These are phyloP conservation scores for Kondoa malvinella DNA, from an alignment of 768 basidiomycete genomes.

Conservation along the genomic window DNA sequence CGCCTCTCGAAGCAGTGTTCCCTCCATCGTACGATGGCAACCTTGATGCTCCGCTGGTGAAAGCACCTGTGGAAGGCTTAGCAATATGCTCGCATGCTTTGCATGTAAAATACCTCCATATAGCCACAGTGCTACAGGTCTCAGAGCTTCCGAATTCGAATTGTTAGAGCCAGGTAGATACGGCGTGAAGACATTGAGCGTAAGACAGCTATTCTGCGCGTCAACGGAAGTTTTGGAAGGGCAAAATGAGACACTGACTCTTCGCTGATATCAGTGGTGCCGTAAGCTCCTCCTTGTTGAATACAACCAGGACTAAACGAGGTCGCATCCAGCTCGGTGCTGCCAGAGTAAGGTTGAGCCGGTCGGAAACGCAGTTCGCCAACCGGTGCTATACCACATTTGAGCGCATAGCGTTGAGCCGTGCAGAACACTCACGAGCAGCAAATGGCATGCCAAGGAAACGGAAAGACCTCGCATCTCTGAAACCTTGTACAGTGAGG, in stretches of 20 bases:
- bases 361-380: background rate
- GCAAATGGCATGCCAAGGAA: conserved; percentile 52
- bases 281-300: conserved; percentile 35
- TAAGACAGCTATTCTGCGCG: too few relatives aligned
- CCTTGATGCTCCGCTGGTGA: background rate
- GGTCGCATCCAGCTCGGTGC: background rate
- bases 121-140: conserved; percentile 39
- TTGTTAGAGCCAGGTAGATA: conserved; percentile 23
- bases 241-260: too few relatives aligned
- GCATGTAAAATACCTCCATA: conserved; percentile 35
- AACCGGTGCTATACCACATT: background rate
- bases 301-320: conserved; percentile 1
- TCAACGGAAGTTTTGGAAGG: too few relatives aligned
- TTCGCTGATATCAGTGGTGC: too few relatives aligned
- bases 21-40: conserved; percentile 14
- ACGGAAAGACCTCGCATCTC: conserved; percentile 23
- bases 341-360: background rate
- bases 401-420: background rate
- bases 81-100: background rate
- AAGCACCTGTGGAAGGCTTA: background rate
- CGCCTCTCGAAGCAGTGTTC: conserved; percentile 16
- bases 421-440: conserved; percentile 3
- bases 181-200: conserved; percentile 39
- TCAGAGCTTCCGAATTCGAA: conserved; percentile 20
- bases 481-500: conserved; percentile 6